Evolutionary conservation across 108 stramenopile genomes (phyloP), one percentile per base, ranked within the genome.

Genomic region (Cyclotella baltica): DNA sequence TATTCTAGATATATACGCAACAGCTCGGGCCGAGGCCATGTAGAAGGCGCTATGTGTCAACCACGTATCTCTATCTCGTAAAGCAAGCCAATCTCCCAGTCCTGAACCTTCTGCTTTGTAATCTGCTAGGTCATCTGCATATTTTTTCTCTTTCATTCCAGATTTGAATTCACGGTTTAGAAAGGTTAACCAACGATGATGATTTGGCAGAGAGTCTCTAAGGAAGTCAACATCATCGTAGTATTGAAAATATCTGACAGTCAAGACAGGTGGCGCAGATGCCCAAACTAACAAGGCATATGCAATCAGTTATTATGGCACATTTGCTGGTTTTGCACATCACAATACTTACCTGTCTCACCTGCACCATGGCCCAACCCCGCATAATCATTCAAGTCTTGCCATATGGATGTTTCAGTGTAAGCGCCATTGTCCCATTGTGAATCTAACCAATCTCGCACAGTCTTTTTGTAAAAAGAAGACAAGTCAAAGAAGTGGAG

Each of bases 21-120:
- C 62, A 35, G 59, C 59, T 30, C 77, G 61, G 20, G 51, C 70
- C 13, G 70, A 15, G n/a, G 77, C 77, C 77, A 78, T 78, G 52
- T 62, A 70, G 38, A 78, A 78, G 35, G 52, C 70, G 31, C 62
- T 72, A 43, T 78, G 77, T 4, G 77, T 78, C 20, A 78, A 43
- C 46, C 31, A 78, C 13, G 77, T 78, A 29, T 78, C 77, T 56
- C 70, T 57, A 0, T 16, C 27, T 47, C 70, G 27, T 31, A 83
- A 22, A 4, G 85, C 77, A 18, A 83, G 47, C 85, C 85, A 86
- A 28, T 86, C 85, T 11, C 85, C 85, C 5, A 86, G 70, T 4
- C 85, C 85, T 30, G 53, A 46, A 0, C 69, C 68, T 28, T 53
- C 57, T 38, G 52, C 56, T 22, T 18, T 46, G 38, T 78, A 78